Evolutionary conservation across 2,329 filamentous ascomycete species (phyloP), one percentile per base, ranked within the genome.

Genomic region (Fusarium fracticaudum): DNA sequence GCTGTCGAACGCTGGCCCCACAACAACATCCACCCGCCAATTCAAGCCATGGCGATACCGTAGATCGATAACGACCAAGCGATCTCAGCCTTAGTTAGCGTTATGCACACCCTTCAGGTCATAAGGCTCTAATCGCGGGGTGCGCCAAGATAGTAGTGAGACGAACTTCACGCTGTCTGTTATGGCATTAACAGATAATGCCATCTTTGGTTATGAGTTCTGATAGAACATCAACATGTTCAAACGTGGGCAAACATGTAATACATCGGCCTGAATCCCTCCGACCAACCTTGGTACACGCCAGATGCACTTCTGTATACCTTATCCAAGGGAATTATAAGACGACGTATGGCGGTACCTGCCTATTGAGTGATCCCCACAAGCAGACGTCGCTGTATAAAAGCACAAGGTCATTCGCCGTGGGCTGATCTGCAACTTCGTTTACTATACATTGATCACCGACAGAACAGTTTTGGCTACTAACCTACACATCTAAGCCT

Each of bases 21-120:
- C 44, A 31, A 31, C 14, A 44, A 24, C 31, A 33, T 40, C 29
- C 37, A 4, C 38, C 29, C 35, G 17, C 51, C 47, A 20, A 31
- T 33, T 20, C 37, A 35, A 41, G 22, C 37, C 10, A 44, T 38
- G 37, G 13, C 43, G 24, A 47, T 35, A 33, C 31, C 31, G 31
- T 40, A 15, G 22, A 44, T 59, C 22, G 26, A 45, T 58, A 48
- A 53, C 31, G 20, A 48, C 45, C 45, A 29, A 17, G 26, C 31
- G 43, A 71, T 60, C 54, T 62, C 29, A 26, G 40, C 24, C 45
- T 31, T 74, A 65, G 67, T 31, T 74, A 65, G 67, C 55, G 71
- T 51, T 43, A 47, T 55, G 54, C 59, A 51, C 71, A 63, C 71
- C 71, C 67, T 67, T 74, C 51, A 60, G n/a, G 48, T 54, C 48